Base-by-base conservation (phyloP, 2,329 filamentous ascomycete genomes). In the Sporothrix mexicana region DNA sequence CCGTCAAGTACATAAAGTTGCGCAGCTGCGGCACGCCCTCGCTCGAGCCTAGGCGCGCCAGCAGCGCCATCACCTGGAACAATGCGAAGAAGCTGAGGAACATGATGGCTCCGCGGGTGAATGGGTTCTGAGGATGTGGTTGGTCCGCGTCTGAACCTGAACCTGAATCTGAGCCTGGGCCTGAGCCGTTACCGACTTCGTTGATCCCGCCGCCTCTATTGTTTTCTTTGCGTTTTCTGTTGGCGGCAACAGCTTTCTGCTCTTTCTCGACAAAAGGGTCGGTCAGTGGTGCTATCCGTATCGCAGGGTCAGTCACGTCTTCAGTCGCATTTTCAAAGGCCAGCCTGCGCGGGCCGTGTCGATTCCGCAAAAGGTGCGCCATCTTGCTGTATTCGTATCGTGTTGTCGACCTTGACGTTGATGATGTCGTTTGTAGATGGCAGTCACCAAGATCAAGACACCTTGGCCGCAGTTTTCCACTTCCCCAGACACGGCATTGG, bases 1-100 rank as follows among this genome's bases (percentile, higher is more conserved):
- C 85, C 0, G 85, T 87, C 64, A 87, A 79, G 76, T 87, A 87
- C 83, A 86, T 85, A 72, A 86, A 76, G 62, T 81, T 84, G 55
- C 78, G 73, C 51, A 76, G 61, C 2, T 55, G 53, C 36, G 55
- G 13, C 9, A 36, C 20, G 15, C 57, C 57, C 45, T 30, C 64
- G 55, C 41, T 6, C 30, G 69, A 55, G 2, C 25, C 36, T 41
- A 53, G 57, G 7, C 45, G 62, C 12, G 23, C 57, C n/a, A 73
- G 17, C 9, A 75, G 13, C 5, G 47, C 45, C 10, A 69, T 23
- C 6, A 72, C 25, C 12, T 72, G 66, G 30, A 72, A 57, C 12
- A 70, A 13, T 9, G 69, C 20, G 9, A 55, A 45, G 23, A 72
- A 72, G 17, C 47, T 15, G 8, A 53, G 3, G 7, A 73, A 70